Conservation (phyloP, 345 rosid genomes). For the Ailanthus altissimus region DNA sequence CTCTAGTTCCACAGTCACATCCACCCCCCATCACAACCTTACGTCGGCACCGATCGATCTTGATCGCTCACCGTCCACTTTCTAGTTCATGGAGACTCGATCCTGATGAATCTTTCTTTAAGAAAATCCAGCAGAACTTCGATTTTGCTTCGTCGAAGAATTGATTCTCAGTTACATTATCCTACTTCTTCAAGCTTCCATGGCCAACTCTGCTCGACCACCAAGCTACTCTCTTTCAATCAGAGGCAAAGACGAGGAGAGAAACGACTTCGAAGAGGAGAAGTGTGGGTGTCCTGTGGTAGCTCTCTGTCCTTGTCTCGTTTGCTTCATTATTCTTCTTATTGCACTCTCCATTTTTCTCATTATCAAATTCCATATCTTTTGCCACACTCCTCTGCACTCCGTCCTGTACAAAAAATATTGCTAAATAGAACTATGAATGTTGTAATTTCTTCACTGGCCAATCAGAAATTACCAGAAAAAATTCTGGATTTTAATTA, state of each 20-base stretch:
- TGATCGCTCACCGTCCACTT: slow-evolving; percentile 11
- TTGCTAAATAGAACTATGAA: slow-evolving; percentile 34
- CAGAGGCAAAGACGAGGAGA: slow-evolving; percentile 33
- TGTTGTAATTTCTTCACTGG: background rate
- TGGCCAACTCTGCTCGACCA: slow-evolving; percentile 43
- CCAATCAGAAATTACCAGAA: background rate
- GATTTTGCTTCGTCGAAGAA: slow-evolving; percentile 8
- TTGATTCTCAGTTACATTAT: slow-evolving; percentile 12
- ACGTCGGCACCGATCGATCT: slow-evolving; percentile 3
- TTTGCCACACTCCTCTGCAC: slow-evolving; percentile 72
- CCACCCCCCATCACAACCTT: background rate
- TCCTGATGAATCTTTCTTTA: slow-evolving; percentile 30
- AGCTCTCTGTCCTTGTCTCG: slow-evolving; percentile 55
- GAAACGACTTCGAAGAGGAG: slow-evolving; percentile 36
- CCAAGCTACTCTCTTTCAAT: slow-evolving; percentile 40
- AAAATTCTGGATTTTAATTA: slow-evolving; percentile 14
- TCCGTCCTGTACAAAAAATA: slow-evolving; percentile 51
- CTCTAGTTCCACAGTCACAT: background rate
- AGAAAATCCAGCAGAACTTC: slow-evolving; percentile 25
- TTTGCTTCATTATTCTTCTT: slow-evolving; percentile 52
- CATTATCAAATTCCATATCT: slow-evolving; percentile 54
- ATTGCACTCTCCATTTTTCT: slow-evolving; percentile 53
- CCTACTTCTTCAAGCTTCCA: slow-evolving; percentile 20
- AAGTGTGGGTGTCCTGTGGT: slow-evolving; percentile 44
- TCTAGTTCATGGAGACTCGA: slow-evolving; percentile 29